Base-by-base conservation (phyloP, 2,329 filamentous ascomycete genomes). In the Grosmannia penicillata region DNA sequence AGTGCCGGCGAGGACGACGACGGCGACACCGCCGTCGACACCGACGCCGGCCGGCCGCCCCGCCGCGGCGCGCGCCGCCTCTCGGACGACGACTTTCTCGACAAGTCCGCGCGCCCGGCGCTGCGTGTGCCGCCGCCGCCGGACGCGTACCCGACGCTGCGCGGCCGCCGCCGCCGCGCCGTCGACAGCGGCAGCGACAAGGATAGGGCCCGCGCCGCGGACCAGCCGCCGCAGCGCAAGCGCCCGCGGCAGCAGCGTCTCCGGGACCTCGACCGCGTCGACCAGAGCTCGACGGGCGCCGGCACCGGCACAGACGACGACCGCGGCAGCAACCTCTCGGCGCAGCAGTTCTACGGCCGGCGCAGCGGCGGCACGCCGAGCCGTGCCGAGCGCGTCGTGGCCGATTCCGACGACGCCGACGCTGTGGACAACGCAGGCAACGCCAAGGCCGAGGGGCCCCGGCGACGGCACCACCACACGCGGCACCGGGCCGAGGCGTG, bases 401-500 rank as follows among this genome's bases (percentile, higher is more conserved):
- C 38, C 25, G 45, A 45, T 19, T 43, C 45, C 13, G 38, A 42
- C 25, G 43, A 44, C 18, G 39, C 41, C 6, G 33, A 33, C 9
- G n/a, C n/a, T n/a, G n/a, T n/a, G n/a, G 38, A 42, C 19, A 25
- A 35, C 9, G 36, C n/a, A 5, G 28, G 4, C 4, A 30, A 30
- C 28, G 28, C n/a, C 5, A 15, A 6, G 14, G 28, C 4, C 28
- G 28, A 30, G n/a, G 9, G 33, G 38, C 6, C 34, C 40, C 10
- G 41, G 37, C 23, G 40, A 35, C 6, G 37, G 26, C 26, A 32
- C 35, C n/a, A 35, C 33, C 8, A 40, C 43, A n/a, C 39, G 41
- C 22, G 40, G 40, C 36, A 43, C 37, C 37, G 41, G 46, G 15
- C 40, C 34, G 22, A 34, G 46, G 24, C 41, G n/a, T n/a, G n/a